A percentile compares a stretch with the other conserved stretches of the same genome.
Evolutionary conservation across 1,284 basidiomycete species (phyloP).

Genomic region (Amylostereum chailletii): DNA sequence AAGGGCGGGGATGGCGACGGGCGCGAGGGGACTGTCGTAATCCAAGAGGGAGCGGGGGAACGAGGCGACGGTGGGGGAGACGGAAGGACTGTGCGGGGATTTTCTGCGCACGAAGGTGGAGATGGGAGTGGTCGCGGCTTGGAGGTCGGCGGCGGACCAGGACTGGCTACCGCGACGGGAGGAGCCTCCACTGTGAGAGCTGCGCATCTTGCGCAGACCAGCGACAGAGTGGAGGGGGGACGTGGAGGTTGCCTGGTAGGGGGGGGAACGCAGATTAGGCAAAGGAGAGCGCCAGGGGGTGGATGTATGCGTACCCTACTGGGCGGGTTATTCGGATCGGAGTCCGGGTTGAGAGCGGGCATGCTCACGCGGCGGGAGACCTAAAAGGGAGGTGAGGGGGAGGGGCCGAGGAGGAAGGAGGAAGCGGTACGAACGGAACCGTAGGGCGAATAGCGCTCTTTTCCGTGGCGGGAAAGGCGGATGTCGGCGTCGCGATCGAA

Average conservation of each 20-base stretch:
- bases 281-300: neutral
- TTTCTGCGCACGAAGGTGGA: slow-evolving; percentile 69
- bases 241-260: slow-evolving; percentile 8
- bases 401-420: slow-evolving; percentile 13
- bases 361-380: slow-evolving; percentile 24
- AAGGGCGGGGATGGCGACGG: slow-evolving; percentile 52
- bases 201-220: slow-evolving; percentile 2
- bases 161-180: slow-evolving; percentile 11
- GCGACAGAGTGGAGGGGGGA: slow-evolving; percentile 9
- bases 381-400: slow-evolving; percentile 13
- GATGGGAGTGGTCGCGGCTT: slow-evolving; percentile 51
- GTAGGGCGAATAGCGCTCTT: slow-evolving; percentile 60
- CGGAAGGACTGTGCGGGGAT: slow-evolving; percentile 65
- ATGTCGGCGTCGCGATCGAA: slow-evolving; percentile 12
- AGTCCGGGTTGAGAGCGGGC: slow-evolving; percentile 20
- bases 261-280: neutral
- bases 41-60: slow-evolving; percentile 35
- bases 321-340: slow-evolving; percentile 16
- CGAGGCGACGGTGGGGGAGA: slow-evolving; percentile 36
- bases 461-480: slow-evolving; percentile 18
- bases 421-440: slow-evolving; percentile 39
- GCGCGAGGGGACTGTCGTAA: slow-evolving; percentile 23
- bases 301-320: slow-evolving; percentile 18
- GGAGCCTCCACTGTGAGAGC: slow-evolving; percentile 3
- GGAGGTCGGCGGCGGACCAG: slow-evolving; percentile 21